Percentiles rank a stretch among this genome's conserved stretches.
Evolutionary conservation across 805 yeast species (phyloP).

Genomic region (Pichia ethanolica): DNA sequence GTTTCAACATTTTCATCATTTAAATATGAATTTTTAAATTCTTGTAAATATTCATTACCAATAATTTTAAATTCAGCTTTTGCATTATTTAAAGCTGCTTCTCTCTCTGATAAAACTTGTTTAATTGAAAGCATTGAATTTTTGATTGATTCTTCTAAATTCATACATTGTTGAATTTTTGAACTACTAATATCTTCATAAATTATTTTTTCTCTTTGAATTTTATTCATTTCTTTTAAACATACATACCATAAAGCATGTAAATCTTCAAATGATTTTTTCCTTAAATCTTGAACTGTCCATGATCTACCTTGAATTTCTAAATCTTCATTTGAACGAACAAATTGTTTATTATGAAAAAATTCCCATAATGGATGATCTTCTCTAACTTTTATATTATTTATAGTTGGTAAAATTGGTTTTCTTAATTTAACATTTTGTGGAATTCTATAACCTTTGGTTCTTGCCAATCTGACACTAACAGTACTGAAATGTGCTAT

Average conservation of each 20-base stretch:
- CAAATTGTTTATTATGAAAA: constrained; percentile 55
- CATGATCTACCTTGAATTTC: constrained; percentile 63
- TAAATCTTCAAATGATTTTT: constrained; percentile 85
- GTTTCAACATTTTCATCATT: constrained; percentile 46
- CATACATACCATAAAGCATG: constrained; percentile 88
- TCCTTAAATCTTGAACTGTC: constrained; percentile 81
- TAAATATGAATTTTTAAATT: constrained; percentile 54
- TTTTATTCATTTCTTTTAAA: constrained; percentile 70
- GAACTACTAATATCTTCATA: constrained; percentile 33
- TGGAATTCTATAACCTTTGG: constrained; percentile 33
- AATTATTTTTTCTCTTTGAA: constrained; percentile 68
- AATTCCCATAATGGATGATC: constrained; percentile 96
- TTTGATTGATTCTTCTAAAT: constrained; percentile 37
- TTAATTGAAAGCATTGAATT: constrained; percentile 73
- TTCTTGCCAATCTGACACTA: constrained; percentile 26
- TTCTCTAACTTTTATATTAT: constrained; percentile 63
- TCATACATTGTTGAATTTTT: constrained; percentile 15
- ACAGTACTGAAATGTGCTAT: constrained; percentile 29
- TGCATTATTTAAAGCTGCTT: constrained; percentile 58
- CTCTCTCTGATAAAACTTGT: constrained; percentile 83
- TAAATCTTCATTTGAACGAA: constrained; percentile 51
- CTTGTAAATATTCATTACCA: constrained; percentile 43
- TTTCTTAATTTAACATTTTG: constrained; percentile 51
- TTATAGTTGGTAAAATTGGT: constrained; percentile 79
- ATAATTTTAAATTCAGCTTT: constrained; percentile 36